A percentile compares a stretch with the other conserved stretches of the same genome.
These are phyloP conservation scores for Nemania sp. DNA, from an alignment of 2,329 filamentous ascomycete genomes.

Conservation along the genomic window DNA sequence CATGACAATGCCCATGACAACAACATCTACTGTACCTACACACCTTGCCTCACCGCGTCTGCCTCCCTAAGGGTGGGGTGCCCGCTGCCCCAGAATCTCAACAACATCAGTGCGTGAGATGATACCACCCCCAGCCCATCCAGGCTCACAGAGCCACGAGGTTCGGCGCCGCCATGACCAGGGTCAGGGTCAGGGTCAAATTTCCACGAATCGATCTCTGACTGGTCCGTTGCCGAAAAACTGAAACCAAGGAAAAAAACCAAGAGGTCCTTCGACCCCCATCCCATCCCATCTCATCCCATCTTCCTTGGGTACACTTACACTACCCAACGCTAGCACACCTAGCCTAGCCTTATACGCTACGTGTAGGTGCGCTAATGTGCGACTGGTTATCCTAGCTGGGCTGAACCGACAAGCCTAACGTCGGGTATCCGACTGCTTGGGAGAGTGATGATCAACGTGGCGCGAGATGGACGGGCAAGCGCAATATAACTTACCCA, in stretches of 20 bases:
- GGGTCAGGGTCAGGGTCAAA: neutral
- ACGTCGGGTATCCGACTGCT: constrained; percentile 22
- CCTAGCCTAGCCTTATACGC: too few relatives aligned
- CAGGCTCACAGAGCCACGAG: constrained; percentile 21
- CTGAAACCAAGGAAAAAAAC: neutral
- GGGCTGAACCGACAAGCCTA: constrained; percentile 5
- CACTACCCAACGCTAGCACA: too few relatives aligned
- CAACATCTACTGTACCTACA: neutral
- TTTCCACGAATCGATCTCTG: constrained; percentile 9
- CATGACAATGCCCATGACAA: constrained; percentile 7
- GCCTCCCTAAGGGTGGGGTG: constrained; percentile 4
- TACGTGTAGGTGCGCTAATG: too few relatives aligned
- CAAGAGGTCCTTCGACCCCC: constrained; percentile 3
- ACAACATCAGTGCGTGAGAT: constrained; percentile 15
- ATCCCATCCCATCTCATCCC: neutral
- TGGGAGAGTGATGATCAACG: constrained; percentile 28
- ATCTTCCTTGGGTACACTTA: neutral
- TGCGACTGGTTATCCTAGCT: neutral
- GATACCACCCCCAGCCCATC: constrained; percentile 17
- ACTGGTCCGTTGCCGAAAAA: constrained; percentile 26
- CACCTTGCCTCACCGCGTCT: neutral
- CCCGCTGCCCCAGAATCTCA: constrained; percentile 19
- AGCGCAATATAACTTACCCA: too few relatives aligned
- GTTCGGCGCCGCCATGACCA: neutral
- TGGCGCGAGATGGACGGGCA: constrained; percentile 17